These are phyloP conservation scores for Yamadazyma jaroonii DNA, from an alignment of 1,139 yeast genomes.

Conservation along the genomic window DNA sequence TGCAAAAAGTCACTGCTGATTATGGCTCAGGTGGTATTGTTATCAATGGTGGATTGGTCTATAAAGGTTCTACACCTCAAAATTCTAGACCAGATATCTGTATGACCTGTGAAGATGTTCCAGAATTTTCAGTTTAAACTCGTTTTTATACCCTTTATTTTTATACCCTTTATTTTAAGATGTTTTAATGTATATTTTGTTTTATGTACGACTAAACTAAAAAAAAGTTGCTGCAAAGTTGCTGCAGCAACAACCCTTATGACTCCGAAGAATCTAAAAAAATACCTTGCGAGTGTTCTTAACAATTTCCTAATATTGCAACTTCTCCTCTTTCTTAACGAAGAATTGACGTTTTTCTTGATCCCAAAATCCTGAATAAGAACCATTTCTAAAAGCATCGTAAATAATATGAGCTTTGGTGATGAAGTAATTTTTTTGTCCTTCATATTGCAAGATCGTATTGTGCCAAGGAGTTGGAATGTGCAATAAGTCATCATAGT, in stretches of 20 bases:
- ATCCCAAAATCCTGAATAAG: slow-evolving; percentile 13
- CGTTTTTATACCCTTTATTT: too few species aligned
- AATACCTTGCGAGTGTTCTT: too few species aligned
- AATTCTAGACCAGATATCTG: slow-evolving; percentile 16
- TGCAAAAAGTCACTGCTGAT: slow-evolving; percentile 14
- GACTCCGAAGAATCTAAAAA: too few species aligned
- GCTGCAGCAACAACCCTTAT: too few species aligned
- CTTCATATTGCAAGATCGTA: slow-evolving; percentile 44
- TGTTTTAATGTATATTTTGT: too few species aligned
- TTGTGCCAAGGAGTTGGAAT: slow-evolving; percentile 72
- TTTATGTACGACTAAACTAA: too few species aligned
- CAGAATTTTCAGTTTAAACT: slow-evolving; percentile 4
- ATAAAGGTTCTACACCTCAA: slow-evolving; percentile 16
- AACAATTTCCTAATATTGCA: neutral
- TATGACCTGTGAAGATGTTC: slow-evolving; percentile 13
- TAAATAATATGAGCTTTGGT: slow-evolving; percentile 26
- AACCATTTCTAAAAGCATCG: slow-evolving; percentile 22
- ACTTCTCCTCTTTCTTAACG: slow-evolving; percentile 1
- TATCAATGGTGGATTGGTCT: slow-evolving; percentile 16
- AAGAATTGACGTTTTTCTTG: slow-evolving; percentile 8
- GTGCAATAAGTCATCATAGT: slow-evolving; percentile 47
- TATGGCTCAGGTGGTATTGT: slow-evolving; percentile 16
- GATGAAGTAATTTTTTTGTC: slow-evolving; percentile 22
- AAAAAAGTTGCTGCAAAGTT: too few species aligned
- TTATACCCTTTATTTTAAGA: too few species aligned